Base-by-base conservation (phyloP, 208 protist genomes). In the Phytomonas francai region DNA sequence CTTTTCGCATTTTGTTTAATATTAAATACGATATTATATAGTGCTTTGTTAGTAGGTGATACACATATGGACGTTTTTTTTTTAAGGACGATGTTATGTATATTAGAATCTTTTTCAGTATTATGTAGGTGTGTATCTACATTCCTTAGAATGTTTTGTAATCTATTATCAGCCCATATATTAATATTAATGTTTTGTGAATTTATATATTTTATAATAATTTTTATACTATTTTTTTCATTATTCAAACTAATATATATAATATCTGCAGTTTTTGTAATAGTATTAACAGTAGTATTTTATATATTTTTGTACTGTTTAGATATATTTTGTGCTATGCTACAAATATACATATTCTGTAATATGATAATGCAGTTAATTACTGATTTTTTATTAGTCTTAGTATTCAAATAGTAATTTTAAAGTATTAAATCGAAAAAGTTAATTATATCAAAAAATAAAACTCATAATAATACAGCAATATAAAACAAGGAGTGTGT, bases 361-460 rank as follows among this genome's bases (percentile, higher is more conserved):
- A 88, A 84, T 83, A 88, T 88, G 83, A 85, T 88, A 29, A 83
- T 80, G 73, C 83, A 88, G 68, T 78, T 88, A 79, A 81, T 88
- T 61, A 85, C 83, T 77, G 83, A 88, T 76, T 88, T 88, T 81
- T 71, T 85, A 78, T 79, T 88, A 73, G 77, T 84, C 72, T 72
- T 88, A 81, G 51, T 73, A 61, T 88, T 76, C 78, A 73, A 75
- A 64, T 56, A n/a, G 80, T 90, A 91, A 64, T 56, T 19, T 83
- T 90, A 91, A 77, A 90, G 74, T 70, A 93, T 83, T 68, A 93
- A 78, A 83, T 90, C 87, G 84, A 93, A 93, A 84, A 93, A 91
- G 34, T 91, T 91, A 86, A 93, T 80, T 80, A 91, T 88, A 82
- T 91, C 84, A 88, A 91, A 93, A 83, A 91, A 91, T 12, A 90